phyloP scores from a whole-genome alignment of 352 stramenopile genomes.

The Pseudoperonospora humuli region DNA sequence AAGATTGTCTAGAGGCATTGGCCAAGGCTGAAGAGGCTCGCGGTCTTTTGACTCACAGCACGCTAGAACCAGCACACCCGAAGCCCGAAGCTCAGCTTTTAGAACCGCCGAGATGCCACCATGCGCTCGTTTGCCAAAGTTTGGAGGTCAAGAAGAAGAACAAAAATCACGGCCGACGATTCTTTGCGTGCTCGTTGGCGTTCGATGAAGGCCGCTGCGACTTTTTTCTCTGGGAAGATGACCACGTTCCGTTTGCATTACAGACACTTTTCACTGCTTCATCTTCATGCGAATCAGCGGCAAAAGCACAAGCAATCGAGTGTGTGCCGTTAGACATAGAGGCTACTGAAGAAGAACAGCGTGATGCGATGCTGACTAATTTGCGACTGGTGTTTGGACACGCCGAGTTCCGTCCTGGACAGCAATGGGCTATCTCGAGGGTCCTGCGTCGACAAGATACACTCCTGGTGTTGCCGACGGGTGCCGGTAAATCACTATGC shows the following conservation, averaged over 20 bases:
- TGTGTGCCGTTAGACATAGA: conserved; percentile 51
- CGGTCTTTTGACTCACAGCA: conserved; percentile 1
- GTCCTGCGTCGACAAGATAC: conserved; percentile 56
- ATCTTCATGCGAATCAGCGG: conserved; percentile 13
- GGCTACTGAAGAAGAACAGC: conserved; percentile 31
- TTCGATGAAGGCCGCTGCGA: conserved; percentile 77
- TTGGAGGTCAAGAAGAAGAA: conserved; percentile 82
- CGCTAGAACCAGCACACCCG: not conserved
- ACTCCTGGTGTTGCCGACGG: conserved; percentile 94
- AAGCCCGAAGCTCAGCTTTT: conserved; percentile 11
- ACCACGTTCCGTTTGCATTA: conserved; percentile 58
- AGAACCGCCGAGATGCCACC: conserved; percentile 50
- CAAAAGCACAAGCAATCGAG: conserved; percentile 22
- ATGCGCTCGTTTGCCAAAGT: conserved; percentile 46
- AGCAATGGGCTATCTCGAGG: conserved; percentile 79
- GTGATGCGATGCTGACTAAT: conserved; percentile 54
- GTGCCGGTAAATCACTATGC: conserved; percentile 96
- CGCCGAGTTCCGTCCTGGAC: conserved; percentile 61
- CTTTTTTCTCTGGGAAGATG: conserved; percentile 81
- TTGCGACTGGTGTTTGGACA: conserved; percentile 83
- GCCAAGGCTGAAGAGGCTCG: conserved; percentile 26
- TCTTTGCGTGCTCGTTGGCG: conserved; percentile 63
- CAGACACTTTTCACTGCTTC: conserved; percentile 37
- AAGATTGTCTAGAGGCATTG: conserved; percentile 64
- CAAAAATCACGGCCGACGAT: conserved; percentile 64